Base-by-base conservation (phyloP, 805 yeast species). In the Kodamaea neixiangensis region DNA sequence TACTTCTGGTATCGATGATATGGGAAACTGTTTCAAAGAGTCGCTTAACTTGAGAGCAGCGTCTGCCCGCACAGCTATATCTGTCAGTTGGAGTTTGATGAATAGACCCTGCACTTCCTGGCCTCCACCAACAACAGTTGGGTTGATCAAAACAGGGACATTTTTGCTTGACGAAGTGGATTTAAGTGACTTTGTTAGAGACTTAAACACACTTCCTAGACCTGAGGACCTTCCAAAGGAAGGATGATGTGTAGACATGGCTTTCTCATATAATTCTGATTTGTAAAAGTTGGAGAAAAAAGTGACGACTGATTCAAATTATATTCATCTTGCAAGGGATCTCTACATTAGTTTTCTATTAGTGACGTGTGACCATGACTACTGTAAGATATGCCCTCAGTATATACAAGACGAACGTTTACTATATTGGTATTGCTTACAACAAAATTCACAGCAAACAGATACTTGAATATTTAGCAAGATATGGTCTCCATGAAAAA, bases 1-100 rank as follows among this genome's bases (percentile, higher is more conserved):
- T 1, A 89, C 74, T 54, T 87, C 91, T 0, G 89, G 83, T 3
- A 88, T 75, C 2, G 86, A 78, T 0, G 85, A 74, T 2, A 83
- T 76, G 2, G 84, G 71, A 46, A 75, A 76, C 44, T 75, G 78
- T 18, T 76, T 76, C 2, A 89, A 65, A 2, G 81, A 71, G 1
- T 75, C 75, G 5, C 79, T 68, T 39, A 89, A 65, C 17, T 75
- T 65, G 1, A 70, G 71, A 0, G 87, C 83, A 0, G 87, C 83
- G 1, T 76, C 70, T 1, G 79, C 71, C 53, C 84, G 68, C 9
- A 62, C 48, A 1, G 75, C 60, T 7, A 66, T 51, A 0, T 76
- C 61, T 1, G 76, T 77, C 25, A 61, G 56, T 52, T 71, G 66
- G 7, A 78, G 64, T 31, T 71, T 72, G n/a, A 64, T 58, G 22